These are phyloP conservation scores for Aegilops tauschii DNA, from an alignment of 176 grass and related monocot genomes.

Conservation along the genomic window DNA sequence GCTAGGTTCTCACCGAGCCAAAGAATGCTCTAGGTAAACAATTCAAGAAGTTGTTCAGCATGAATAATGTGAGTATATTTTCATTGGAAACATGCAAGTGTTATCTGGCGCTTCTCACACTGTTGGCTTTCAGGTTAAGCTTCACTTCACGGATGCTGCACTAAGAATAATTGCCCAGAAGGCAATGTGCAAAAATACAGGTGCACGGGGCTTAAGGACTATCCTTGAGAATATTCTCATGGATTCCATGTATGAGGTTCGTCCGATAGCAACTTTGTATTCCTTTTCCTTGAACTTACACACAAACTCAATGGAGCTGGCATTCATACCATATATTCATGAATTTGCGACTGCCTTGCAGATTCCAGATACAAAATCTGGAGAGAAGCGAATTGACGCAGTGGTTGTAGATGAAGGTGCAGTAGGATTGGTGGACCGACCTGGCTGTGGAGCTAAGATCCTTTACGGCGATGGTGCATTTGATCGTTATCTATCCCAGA, in stretches of 20 bases:
- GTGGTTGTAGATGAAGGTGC: slow-evolving; percentile 92
- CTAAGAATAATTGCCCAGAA: slow-evolving; percentile 90
- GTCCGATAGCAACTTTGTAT: not conserved
- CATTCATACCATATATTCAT: not conserved
- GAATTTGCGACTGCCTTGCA: slow-evolving; percentile 32
- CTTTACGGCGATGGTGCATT: slow-evolving; percentile 75
- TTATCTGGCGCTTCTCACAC: not conserved
- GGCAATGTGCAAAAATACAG: slow-evolving; percentile 88
- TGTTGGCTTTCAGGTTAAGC: slow-evolving; percentile 78
- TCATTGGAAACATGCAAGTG: slow-evolving; percentile 15
- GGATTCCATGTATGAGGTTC: slow-evolving; percentile 98
- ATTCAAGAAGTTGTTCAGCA: slow-evolving; percentile 95
- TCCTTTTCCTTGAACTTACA: not conserved
- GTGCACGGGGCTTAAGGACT: slow-evolving; percentile 86
- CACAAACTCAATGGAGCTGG: not conserved
- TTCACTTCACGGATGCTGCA: slow-evolving; percentile 83
- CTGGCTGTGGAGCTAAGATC: slow-evolving; percentile 89
- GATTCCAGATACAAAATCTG: slow-evolving; percentile 91
- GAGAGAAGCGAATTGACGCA: slow-evolving; percentile 78
- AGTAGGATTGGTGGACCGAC: slow-evolving; percentile 66
- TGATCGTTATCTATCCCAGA: slow-evolving; percentile 58
- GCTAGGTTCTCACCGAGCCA: slow-evolving; percentile 79
- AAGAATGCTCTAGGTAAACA: slow-evolving; percentile 95
- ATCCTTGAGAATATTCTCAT: slow-evolving; percentile 98
- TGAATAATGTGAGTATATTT: slow-evolving; percentile 84